Evolutionary conservation across 768 basidiomycete species (phyloP), one percentile per base, ranked within the genome.

Genomic region (Brasilioporus rufonigricans): DNA sequence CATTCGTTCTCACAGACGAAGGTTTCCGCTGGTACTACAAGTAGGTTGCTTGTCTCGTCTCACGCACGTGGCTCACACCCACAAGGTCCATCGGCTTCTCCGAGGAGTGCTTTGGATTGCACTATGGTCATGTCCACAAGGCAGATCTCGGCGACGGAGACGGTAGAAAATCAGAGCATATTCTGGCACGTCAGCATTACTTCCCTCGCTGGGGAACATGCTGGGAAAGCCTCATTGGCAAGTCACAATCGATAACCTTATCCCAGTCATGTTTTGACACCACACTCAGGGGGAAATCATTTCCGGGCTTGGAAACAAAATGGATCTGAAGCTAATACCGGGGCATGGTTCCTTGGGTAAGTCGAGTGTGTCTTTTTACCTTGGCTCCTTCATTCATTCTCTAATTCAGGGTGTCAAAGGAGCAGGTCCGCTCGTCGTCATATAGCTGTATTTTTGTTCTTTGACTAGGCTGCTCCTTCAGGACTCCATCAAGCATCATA

Each of bases 221-320:
- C 69, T 91, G 92, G 88, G 91, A 94, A 76, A 90, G 84, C 62
- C 69, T 93, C 23, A 78, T 84, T 59, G 86, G 86, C 78, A 47
- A 50, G 69, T 44, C 48, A 9, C 27, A 57, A 29, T 21, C 23
- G 1, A 13, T 31, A 11, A 12, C 48, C 31, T 35, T 13, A 31
- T 47, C 16, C 8, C 35, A 26, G n/a, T 27, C n/a, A 21, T 8
- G 29, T 57, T 32, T 26, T 53, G 44, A 57, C 44, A 44, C 48
- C 41, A 29, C 21, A 27, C n/a, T 48, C 64, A 79, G 91, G 91
- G n/a, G 92, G 91, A 2, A 86, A 93, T 53, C 93, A 94, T 65
- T 94, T 90, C 64, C 80, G 91, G 46, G 90, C 90, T 9, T 94
- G 91, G 91, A 85, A 83, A 64, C 91, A 94, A 76, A 91, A 92